These are phyloP conservation scores for Graphilbum sp. DNA, from an alignment of 2,329 filamentous ascomycete species.

Conservation along the genomic window DNA sequence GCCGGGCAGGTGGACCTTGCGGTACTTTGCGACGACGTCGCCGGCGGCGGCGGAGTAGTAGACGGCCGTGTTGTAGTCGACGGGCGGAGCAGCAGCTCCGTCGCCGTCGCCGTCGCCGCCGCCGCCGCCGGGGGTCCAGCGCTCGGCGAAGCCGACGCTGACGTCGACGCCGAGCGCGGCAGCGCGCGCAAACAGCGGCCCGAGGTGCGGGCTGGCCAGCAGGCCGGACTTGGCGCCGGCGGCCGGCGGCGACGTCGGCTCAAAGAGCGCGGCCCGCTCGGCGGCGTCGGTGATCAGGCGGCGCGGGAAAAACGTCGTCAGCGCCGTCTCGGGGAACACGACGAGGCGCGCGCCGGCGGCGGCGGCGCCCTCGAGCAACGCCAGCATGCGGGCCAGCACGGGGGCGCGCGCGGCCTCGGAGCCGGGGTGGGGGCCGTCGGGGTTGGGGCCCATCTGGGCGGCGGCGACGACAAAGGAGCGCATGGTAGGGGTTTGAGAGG, in stretches of 20 bases:
- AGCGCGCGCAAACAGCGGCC: constrained; percentile 31
- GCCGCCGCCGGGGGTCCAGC: too few species aligned
- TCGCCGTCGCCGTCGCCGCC: too few species aligned
- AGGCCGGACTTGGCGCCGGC: too few species aligned
- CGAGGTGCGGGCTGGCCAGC: constrained; percentile 23
- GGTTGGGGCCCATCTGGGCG: constrained; percentile 33
- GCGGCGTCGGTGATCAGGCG: constrained; percentile 27
- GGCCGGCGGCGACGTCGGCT: constrained; percentile 18
- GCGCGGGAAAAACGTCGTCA: constrained; percentile 40
- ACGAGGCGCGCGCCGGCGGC: constrained; percentile 28
- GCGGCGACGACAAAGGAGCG: constrained; percentile 25
- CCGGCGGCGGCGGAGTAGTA: constrained; percentile 30
- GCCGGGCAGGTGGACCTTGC: constrained; percentile 38
- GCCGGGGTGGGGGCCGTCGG: constrained; percentile 12
- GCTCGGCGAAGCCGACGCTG: constrained; percentile 35
- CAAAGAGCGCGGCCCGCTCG: constrained; percentile 30
- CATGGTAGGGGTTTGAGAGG: background rate
- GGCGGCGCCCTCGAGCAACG: constrained; percentile 28
- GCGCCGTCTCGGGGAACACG: constrained; percentile 35
- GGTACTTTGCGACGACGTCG: constrained; percentile 31
- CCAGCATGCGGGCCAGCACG: constrained; percentile 30
- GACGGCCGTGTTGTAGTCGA: constrained; percentile 31
- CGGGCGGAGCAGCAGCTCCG: constrained; percentile 17
- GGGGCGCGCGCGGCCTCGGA: constrained; percentile 22
- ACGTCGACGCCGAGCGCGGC: constrained; percentile 31